A percentile compares a stretch with the other conserved stretches of the same genome.
phyloP scores from a whole-genome alignment of 2,329 filamentous ascomycete genomes.

The Cytospora piceae region DNA sequence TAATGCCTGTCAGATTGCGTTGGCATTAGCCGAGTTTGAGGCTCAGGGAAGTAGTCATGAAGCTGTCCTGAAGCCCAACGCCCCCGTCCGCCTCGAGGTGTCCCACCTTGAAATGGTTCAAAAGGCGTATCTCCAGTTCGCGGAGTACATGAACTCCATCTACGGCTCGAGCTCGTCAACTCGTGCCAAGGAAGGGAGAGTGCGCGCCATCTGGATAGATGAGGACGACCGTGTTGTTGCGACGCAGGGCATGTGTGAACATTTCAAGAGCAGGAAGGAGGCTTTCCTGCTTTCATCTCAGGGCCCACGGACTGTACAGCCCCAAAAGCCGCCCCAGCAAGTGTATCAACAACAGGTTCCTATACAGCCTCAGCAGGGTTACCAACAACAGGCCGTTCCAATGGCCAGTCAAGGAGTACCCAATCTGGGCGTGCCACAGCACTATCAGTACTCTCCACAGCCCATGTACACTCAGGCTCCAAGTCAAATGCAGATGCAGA shows the following conservation, averaged over 20 bases:
- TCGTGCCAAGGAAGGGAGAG: background rate
- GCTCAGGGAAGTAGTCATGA: constrained; percentile 11
- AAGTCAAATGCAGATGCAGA: background rate
- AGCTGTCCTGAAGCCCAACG: background rate
- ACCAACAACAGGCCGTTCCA: background rate
- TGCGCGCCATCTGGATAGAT: background rate
- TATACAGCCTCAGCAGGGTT: background rate
- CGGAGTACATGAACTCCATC: constrained; percentile 15
- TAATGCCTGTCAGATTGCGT: constrained; percentile 24
- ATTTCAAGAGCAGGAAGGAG: background rate
- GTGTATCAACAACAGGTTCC: background rate
- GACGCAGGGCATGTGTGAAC: background rate
- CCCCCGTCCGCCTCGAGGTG: constrained; percentile 7
- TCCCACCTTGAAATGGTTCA: constrained; percentile 15
- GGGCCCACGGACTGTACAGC: background rate
- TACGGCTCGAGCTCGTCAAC: constrained; percentile 8
- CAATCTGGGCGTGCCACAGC: background rate
- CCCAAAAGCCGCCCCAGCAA: background rate
- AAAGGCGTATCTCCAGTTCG: constrained; percentile 21
- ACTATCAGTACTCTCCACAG: background rate
- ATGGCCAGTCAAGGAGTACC: background rate
- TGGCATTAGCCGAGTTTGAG: constrained; percentile 21
- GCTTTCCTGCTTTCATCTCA: background rate
- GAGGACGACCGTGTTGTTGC: background rate
- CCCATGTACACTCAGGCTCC: background rate